Evolutionary conservation across 2,329 filamentous ascomycete genomes (phyloP), one percentile per base, ranked within the genome.

Genomic region (Rosellinia necatrix): DNA sequence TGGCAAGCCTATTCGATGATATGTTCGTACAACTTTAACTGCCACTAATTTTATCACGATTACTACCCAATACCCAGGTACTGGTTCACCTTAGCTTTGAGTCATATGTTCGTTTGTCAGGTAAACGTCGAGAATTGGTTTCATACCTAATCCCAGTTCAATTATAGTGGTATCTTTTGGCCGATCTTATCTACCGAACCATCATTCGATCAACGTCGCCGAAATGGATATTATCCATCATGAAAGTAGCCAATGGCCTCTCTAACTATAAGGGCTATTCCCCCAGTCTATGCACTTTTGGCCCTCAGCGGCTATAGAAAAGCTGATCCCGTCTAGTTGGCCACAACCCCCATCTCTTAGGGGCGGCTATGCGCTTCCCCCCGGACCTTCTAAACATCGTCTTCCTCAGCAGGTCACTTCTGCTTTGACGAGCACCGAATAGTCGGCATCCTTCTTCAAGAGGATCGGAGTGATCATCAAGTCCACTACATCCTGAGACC

Each of bases 381-480:
- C 15, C 30, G 30, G 19, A 10, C 29, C 10, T n/a, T 27, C 29
- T 22, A 12, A 8, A n/a, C 22, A n/a, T 40, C 13, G 4, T 50
- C 10, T 27, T 30, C n/a, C 34, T 64, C 47, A 68, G 41, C 64
- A 68, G 27, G 66, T 59, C 19, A 71, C 66, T 21, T 69, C 67
- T 8, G 69, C 67, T 59, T 70, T 71, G 37, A 62, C 63, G 1
- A 69, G 44, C 13, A 69, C 55, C 9, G 50, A 38, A 53, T 68
- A 70, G 4, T 65, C 61, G 5, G 13, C 44, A 1, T 67, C 64
- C 41, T 60, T 62, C 53, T 66, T 66, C 2, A 71, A 49, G 1
- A 71, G 62, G 30, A 62, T 64, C 4, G 69, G 69, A 22, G 69
- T 64, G 8, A 69, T 43, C 60, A 71, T 68, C 44, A 71, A 46